Evolutionary conservation across 495 filamentous ascomycete genomes (phyloP).

Genomic region (Chaetomium tenue): DNA sequence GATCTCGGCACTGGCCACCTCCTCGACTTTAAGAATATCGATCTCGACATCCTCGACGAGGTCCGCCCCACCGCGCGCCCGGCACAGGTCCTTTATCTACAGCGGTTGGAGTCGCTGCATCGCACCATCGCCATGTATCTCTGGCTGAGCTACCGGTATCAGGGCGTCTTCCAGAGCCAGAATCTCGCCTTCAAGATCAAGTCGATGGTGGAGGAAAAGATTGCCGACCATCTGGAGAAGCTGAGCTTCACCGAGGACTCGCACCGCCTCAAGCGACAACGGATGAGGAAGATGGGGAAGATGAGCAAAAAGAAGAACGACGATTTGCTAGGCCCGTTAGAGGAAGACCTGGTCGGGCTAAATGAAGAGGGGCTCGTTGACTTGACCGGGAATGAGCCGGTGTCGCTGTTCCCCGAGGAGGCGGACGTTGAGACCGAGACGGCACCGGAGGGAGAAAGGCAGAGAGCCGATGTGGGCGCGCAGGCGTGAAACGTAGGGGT

Average conservation of each 20-base stretch:
- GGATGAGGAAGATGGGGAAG: slow-evolving; percentile 28
- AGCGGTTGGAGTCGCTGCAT: slow-evolving; percentile 71
- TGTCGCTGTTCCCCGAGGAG: slow-evolving; percentile 29
- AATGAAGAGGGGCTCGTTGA: slow-evolving; percentile 32
- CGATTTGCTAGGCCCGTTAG: slow-evolving; percentile 23
- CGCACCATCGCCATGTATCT: slow-evolving; percentile 78
- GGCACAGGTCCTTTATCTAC: slow-evolving; percentile 52
- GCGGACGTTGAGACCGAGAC: neutral
- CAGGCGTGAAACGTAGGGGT: neutral
- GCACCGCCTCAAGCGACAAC: slow-evolving; percentile 21
- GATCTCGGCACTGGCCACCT: slow-evolving; percentile 60
- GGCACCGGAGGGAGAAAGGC: neutral
- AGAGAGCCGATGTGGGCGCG: neutral
- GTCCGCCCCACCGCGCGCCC: neutral
- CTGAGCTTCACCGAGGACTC: slow-evolving; percentile 28
- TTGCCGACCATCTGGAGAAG: slow-evolving; percentile 61
- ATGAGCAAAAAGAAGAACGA: slow-evolving; percentile 18
- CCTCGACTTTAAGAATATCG: slow-evolving; percentile 60
- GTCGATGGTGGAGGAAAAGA: slow-evolving; percentile 69
- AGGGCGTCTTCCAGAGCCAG: slow-evolving; percentile 77
- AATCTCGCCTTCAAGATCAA: slow-evolving; percentile 79
- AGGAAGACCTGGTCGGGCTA: slow-evolving; percentile 10
- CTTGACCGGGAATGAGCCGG: slow-evolving; percentile 36
- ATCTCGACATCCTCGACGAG: slow-evolving; percentile 65
- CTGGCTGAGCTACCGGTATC: slow-evolving; percentile 74